Evolutionary conservation across 2,329 filamentous ascomycete genomes (phyloP), one percentile per base, ranked within the genome.

Genomic region (Chaetomium sp.): DNA sequence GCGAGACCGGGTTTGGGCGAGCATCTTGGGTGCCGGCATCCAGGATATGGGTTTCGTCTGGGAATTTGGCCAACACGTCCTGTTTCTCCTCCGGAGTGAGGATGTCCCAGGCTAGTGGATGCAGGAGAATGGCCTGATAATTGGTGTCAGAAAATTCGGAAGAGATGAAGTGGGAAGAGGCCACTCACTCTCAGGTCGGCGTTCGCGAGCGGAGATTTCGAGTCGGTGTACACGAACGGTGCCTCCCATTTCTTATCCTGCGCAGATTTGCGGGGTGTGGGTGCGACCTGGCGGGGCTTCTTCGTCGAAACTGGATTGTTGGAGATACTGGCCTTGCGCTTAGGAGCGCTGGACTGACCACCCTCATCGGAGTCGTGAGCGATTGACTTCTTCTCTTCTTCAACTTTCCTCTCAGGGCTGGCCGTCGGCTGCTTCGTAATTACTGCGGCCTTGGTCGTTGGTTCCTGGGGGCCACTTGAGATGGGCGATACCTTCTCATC

Each of bases 101-200:
- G 2, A 75, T 57, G 23, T 76, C 73, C 79, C 79, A 81, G 2
- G 78, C 78, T 4, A 65, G 67, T 1, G 75, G 73, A 57, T 72
- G 74, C 57, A 77, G 75, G 1, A 81, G 69, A 0, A 80, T 72
- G 3, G 74, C 74, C 78, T 78, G 4, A 8, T 6, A 6, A 13
- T 16, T 7, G 42, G 29, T 4, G 62, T 72, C 31, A 69, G 69
- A 8, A 25, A 29, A 42, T 8, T 2, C 2, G 12, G 21, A 13
- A 4, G 12, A 9, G 2, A 2, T 21, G 1, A 23, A 16, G 33
- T 4, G 35, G 65, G 51, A 23, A 21, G 1, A n/a, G 19, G 1
- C 35, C 29, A 51, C 29, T 23, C 42, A 65, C 62, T 56, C 65
- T 66, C 9, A 66, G 55, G 12, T 77, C 74, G n/a, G 72, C 70